A percentile compares a stretch with the other conserved stretches of the same genome.
Conservation (phyloP, 352 stramenopile species). For the Aphanomyces euteiches region DNA sequence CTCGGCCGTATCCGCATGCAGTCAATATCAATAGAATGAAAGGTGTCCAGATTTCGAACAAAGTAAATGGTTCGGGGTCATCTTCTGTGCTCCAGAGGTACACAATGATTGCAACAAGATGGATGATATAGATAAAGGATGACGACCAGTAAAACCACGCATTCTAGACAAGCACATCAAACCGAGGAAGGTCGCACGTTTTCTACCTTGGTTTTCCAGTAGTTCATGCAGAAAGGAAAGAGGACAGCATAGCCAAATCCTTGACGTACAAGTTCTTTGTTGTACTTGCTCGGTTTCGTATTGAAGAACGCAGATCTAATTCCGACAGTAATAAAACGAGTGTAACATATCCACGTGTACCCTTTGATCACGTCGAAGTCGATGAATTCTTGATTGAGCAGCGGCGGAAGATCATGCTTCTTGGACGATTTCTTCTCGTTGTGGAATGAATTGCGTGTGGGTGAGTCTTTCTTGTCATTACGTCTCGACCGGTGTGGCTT, state of each 20-base stretch:
- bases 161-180: conserved; percentile 31
- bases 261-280: conserved; percentile 74
- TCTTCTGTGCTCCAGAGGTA: conserved; percentile 49
- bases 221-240: conserved; percentile 64
- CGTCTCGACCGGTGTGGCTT: not conserved
- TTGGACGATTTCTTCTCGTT: not conserved
- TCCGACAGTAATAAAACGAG: not conserved
- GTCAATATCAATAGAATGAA: conserved; percentile 56
- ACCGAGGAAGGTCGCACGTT: not conserved
- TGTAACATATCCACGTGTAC: conserved; percentile 34
- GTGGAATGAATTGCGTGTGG: not conserved
- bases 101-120: conserved; percentile 43
- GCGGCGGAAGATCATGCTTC: conserved; percentile 18
- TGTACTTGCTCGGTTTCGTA: conserved; percentile 76
- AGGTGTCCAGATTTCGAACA: conserved; percentile 67
- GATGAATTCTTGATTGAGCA: conserved; percentile 52
- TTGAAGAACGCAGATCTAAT: conserved; percentile 76
- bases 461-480: conserved; percentile 9
- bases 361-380: conserved; percentile 87
- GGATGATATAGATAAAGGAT: conserved; percentile 57
- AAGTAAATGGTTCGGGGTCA: conserved; percentile 48
- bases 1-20: conserved; percentile 69
- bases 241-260: conserved; percentile 64
- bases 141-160: conserved; percentile 59
- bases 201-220: conserved; percentile 64